Conservation (phyloP, 768 basidiomycete species). For the Phallus indusiatus region DNA sequence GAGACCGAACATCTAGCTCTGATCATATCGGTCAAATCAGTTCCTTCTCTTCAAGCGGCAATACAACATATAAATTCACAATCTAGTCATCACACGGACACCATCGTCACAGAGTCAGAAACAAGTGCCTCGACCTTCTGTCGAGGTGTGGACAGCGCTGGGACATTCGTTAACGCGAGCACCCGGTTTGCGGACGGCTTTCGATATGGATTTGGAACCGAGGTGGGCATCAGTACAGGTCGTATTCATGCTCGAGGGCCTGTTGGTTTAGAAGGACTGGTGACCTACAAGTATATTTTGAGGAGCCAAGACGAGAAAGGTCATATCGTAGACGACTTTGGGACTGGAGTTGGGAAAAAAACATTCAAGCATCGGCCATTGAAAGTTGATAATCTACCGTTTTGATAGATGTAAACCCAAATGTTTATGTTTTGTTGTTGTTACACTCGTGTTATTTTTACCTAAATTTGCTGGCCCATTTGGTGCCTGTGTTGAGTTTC, state of each 20-base stretch:
- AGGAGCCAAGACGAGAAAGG: constrained; percentile 64
- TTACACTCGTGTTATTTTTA: no score
- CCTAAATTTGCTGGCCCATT: no score
- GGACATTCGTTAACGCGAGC: constrained; percentile 90
- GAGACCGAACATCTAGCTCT: constrained; percentile 82
- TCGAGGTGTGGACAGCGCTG: constrained; percentile 83
- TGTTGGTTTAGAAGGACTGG: constrained; percentile 86
- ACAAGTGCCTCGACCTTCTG: constrained; percentile 62
- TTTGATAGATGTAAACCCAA: constrained; percentile 20
- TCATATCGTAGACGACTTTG: constrained; percentile 84
- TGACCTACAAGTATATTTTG: constrained; percentile 95
- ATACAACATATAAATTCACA: constrained; percentile 87
- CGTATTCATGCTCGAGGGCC: constrained; percentile 95
- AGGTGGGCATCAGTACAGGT: constrained; percentile 96
- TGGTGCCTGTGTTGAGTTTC: neutral
- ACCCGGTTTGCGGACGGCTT: constrained; percentile 97
- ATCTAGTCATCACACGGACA: constrained; percentile 92
- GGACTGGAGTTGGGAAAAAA: constrained; percentile 56
- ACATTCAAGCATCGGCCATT: constrained; percentile 56
- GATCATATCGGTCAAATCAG: constrained; percentile 68
- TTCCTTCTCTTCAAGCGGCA: constrained; percentile 64
- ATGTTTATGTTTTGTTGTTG: no score
- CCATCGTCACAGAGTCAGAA: constrained; percentile 78
- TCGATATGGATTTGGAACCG: constrained; percentile 93
- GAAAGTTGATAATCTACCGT: constrained; percentile 35